Evolutionary conservation across 2,329 filamentous ascomycete genomes (phyloP), one percentile per base, ranked within the genome.

Genomic region (Magnaporthales sp.): DNA sequence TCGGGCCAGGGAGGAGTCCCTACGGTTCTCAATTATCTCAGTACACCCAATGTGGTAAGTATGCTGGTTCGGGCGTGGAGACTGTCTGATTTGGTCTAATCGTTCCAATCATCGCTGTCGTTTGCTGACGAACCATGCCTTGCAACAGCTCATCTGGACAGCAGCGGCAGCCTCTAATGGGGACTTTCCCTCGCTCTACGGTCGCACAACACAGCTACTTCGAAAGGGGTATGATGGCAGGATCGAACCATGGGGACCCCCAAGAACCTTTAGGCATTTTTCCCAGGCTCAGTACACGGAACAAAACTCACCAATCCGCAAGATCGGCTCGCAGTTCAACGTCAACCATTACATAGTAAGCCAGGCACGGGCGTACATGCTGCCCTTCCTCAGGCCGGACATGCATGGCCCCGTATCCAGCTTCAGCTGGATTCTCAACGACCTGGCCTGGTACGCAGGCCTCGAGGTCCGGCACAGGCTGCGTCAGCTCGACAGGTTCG

Each of bases 301-400:
- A 69, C 86, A 86, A 58, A 88, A 86, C 72, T 84, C 83, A 0
- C 85, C 84, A 1, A 83, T 95, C 1, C 83, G 87, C 66, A 86
- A 91, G 54, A 88, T 95, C 31, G 87, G 90, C 7, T 90, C 94
- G 77, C 85, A 94, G 11, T 95, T 95, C 83, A 96, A 96, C 75
- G 91, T 96, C 66, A 96, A 97, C 74, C 93, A 97, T 80, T 97
- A 96, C 78, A 92, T 98, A 70, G 88, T 98, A 70, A 95, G 91
- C 70, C 94, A 97, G 79, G 93, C 94, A 0, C 85, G 93, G 3
- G 94, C 94, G 0, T 97, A 96, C 76, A 82, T 97, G 19, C 89
- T 94, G 30, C 93, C 93, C 0, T 95, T 97, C 72, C 82, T 96
- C 5, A 88, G 90, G 68, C 90, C 89, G 62, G 91, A 94, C 71